These are phyloP conservation scores for Aspergillus transmontanensis DNA, from an alignment of 2,329 filamentous ascomycete species.

Conservation along the genomic window DNA sequence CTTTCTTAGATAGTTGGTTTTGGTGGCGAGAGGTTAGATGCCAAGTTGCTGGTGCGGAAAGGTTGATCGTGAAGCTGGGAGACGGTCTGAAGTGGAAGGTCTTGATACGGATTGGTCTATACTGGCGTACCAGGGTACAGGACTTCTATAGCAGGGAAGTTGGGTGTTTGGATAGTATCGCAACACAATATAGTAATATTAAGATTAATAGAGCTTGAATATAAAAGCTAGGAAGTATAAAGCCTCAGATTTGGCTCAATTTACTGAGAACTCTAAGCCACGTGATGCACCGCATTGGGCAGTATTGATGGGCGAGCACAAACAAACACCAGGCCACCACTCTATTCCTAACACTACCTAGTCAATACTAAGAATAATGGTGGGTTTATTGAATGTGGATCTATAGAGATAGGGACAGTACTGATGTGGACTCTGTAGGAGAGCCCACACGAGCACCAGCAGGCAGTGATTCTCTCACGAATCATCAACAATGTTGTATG, in stretches of 20 bases:
- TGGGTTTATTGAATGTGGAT: slow-evolving; percentile 4
- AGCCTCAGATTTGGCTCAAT: neutral
- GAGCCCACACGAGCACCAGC: slow-evolving; percentile 96
- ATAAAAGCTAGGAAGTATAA: neutral
- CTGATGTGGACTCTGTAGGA: slow-evolving; percentile 57
- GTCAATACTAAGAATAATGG: slow-evolving; percentile 18
- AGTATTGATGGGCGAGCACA: slow-evolving; percentile 11
- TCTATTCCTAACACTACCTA: neutral
- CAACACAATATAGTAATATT: neutral
- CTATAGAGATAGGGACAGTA: neutral
- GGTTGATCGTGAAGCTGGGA: neutral
- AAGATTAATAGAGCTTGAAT: neutral
- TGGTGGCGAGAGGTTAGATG: neutral
- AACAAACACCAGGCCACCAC: slow-evolving; percentile 17
- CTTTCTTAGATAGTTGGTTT: slow-evolving; percentile 8
- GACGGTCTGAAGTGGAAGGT: neutral
- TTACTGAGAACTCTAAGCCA: slow-evolving; percentile 8
- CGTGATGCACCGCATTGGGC: slow-evolving; percentile 11
- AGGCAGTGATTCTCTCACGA: slow-evolving; percentile 86
- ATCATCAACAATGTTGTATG: slow-evolving; percentile 97
- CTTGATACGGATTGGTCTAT: neutral
- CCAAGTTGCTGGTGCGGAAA: neutral
- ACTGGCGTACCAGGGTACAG: neutral
- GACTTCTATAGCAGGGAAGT: neutral
- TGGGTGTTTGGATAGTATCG: neutral